Evolutionary conservation across 2,329 filamentous ascomycete genomes (phyloP), one percentile per base, ranked within the genome.

Genomic region (Tympanopsis confertula): DNA sequence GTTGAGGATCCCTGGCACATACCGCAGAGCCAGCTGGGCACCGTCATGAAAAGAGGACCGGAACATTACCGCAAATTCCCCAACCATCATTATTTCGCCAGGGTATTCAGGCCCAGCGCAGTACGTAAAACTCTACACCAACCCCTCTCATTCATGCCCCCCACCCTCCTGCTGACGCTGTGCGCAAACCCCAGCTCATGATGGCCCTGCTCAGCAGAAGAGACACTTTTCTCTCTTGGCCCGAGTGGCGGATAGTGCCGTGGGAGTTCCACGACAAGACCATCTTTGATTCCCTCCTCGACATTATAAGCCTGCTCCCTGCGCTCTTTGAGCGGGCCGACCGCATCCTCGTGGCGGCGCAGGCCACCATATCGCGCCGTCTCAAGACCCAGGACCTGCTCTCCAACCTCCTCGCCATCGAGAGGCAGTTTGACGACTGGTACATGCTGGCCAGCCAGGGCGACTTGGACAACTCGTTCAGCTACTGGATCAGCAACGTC

Each of bases 31-130:
- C 52, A 62, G 24, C 45, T 47, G 37, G 57, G 58, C 40, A 42
- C 44, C 7, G 51, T 71, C 36, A 57, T 57, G 35, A 57, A 56
- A 18, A 50, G 58, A 14, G 69, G 70, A 0, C 66, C 72, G 0
- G 52, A 54, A 3, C 50, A 55, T 30, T 75, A 72, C 42, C 57
- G 57, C 26, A 52, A 52, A 0, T 76, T 76, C 38, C 72, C 72
- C 2, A 59, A 66, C 10, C 72, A 76, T 41, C 71, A 76, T 46
- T 74, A 71, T 48, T 76, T 75, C 39, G 63, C 65, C 18, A 62
- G 70, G 10, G 60, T 75, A 4, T 75, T 69, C 44, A 64, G 72
- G 18, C 69, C 66, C 13, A 62, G 57, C 35, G 66, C 65, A 35
- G 71, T 74, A 56, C 57, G 69, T 58, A 5, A n/a, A n/a, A n/a